Percentiles rank a stretch among this genome's conserved stretches.
Evolutionary conservation across 2,329 filamentous ascomycete species (phyloP).

Genomic region (Sporothrix inflata): DNA sequence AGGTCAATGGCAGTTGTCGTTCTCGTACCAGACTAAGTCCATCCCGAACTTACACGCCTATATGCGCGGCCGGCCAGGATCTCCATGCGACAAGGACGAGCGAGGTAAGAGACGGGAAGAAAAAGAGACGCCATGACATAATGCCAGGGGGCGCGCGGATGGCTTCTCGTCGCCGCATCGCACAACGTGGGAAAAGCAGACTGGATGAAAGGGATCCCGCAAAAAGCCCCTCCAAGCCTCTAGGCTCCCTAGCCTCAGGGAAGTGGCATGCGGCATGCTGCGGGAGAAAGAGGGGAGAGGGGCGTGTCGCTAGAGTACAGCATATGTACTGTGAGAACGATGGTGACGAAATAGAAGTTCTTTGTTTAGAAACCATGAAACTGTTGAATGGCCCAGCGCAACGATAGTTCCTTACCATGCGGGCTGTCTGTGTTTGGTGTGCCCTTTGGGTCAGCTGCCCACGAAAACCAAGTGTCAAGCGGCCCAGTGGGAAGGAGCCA

Average conservation of each 20-base stretch:
- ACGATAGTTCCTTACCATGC: background rate
- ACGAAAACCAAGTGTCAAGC: background rate
- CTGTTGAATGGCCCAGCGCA: background rate
- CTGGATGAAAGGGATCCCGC: slow-evolving; percentile 36
- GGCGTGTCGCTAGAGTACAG: background rate
- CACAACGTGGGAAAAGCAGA: slow-evolving; percentile 47
- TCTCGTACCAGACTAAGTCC: background rate
- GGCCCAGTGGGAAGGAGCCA: slow-evolving; percentile 24
- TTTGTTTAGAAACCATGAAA: slow-evolving; percentile 7
- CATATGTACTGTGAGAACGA: background rate
- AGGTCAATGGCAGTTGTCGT: slow-evolving; percentile 5
- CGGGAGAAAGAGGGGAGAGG: background rate
- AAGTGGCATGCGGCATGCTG: background rate
- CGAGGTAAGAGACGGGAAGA: background rate
- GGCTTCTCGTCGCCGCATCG: slow-evolving; percentile 39
- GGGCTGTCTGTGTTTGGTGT: background rate
- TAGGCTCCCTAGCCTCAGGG: background rate
- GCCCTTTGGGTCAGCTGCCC: background rate
- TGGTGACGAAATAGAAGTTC: slow-evolving; percentile 18
- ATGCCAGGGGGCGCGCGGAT: slow-evolving; percentile 1
- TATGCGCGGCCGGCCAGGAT: background rate
- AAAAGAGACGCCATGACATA: slow-evolving; percentile 22
- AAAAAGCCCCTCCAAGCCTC: background rate
- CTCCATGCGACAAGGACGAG: background rate
- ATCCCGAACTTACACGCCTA: background rate